Evolutionary conservation across 805 yeast species (phyloP).

Genomic region (Pichia phayaonensis): DNA sequence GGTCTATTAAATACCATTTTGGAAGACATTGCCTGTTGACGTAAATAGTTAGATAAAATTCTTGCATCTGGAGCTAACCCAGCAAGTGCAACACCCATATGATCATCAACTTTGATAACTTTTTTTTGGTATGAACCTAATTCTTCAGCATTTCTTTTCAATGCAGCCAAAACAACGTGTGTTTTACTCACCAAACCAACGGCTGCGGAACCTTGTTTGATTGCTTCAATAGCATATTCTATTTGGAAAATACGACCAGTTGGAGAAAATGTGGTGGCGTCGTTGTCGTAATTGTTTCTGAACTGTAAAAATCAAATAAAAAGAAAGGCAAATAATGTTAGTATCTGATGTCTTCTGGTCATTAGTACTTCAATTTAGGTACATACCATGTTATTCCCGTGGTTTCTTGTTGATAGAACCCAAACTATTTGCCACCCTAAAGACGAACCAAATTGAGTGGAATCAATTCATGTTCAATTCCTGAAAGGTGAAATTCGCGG

Average conservation of each 20-base stretch:
- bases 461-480: background rate
- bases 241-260: slow-evolving; percentile 88
- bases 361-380: background rate
- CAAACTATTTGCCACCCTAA: background rate
- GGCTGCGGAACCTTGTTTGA: slow-evolving; percentile 96
- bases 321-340: background rate
- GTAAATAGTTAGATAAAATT: slow-evolving; percentile 77
- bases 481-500: background rate
- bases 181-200: slow-evolving; percentile 84
- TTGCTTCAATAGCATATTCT: slow-evolving; percentile 89
- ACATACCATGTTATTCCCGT: background rate
- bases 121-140: slow-evolving; percentile 95
- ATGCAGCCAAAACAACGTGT: slow-evolving; percentile 86
- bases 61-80: slow-evolving; percentile 99
- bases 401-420: background rate
- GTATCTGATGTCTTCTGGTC: background rate
- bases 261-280: slow-evolving; percentile 94
- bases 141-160: slow-evolving; percentile 95
- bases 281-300: slow-evolving; percentile 98
- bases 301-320: slow-evolving; percentile 42
- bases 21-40: slow-evolving; percentile 87
- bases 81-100: slow-evolving; percentile 90
- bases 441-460: background rate
- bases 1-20: slow-evolving; percentile 83
- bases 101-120: slow-evolving; percentile 84